A percentile compares a stretch with the other conserved stretches of the same genome.
These are phyloP conservation scores for Cladorrhinum sp. DNA, from an alignment of 2,329 filamentous ascomycete species.

Conservation along the genomic window DNA sequence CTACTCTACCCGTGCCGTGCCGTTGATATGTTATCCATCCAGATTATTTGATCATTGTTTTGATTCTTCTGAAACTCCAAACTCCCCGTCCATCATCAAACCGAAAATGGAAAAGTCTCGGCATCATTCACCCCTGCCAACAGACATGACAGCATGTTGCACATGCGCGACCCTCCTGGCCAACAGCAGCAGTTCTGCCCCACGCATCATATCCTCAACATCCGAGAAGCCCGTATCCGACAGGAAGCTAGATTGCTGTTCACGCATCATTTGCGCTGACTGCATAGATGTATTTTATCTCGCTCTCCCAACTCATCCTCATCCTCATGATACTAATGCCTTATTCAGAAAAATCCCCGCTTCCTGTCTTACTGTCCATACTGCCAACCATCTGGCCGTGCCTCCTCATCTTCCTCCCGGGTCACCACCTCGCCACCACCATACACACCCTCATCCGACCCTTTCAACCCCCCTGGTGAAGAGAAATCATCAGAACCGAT, in stretches of 20 bases:
- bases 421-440: conserved; percentile 57
- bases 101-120: not conserved
- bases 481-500: conserved; percentile 54
- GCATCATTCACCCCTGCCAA: not conserved
- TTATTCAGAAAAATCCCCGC: conserved; percentile 56
- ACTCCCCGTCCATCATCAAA: not conserved
- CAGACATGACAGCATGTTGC: conserved; percentile 54
- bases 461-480: conserved; percentile 24
- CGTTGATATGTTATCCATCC: not conserved
- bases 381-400: conserved; percentile 60
- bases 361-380: conserved; percentile 69
- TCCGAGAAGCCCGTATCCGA: conserved; percentile 59
- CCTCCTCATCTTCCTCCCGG: conserved; percentile 39
- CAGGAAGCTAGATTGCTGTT: conserved; percentile 64
- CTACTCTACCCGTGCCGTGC: not conserved
- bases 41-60: not conserved
- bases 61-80: not conserved
- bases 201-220: conserved; percentile 41
- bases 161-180: conserved; percentile 65
- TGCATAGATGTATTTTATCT: conserved; percentile 63
- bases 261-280: conserved; percentile 65
- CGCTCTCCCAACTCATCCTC: not conserved
- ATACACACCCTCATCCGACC: conserved; percentile 38
- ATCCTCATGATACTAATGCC: conserved; percentile 13
- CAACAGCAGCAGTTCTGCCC: conserved; percentile 40